Percentiles rank a stretch among this genome's conserved stretches.
phyloP scores from a whole-genome alignment of 2,329 filamentous ascomycete species.

The Elsinoe arachidis region DNA sequence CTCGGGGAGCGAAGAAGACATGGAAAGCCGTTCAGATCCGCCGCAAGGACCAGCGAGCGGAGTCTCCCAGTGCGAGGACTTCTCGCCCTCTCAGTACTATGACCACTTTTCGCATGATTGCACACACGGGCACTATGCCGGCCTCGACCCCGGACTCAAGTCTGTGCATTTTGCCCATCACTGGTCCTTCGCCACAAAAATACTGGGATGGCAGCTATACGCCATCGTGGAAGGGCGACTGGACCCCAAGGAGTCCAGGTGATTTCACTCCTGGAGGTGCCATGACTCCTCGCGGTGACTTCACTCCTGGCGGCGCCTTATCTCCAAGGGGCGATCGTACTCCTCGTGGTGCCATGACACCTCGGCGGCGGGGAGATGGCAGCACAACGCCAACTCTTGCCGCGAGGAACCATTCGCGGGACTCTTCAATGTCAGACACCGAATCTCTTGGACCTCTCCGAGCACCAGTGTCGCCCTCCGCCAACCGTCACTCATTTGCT shows the following conservation, averaged over 20 bases:
- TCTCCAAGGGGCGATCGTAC: not conserved
- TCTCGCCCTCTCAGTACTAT: constrained; percentile 4
- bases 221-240: constrained; percentile 10
- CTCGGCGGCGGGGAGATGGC: not conserved
- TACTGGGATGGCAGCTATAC: constrained; percentile 13
- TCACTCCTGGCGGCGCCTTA: not conserved
- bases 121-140: constrained; percentile 11
- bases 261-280: constrained; percentile 11
- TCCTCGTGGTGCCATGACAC: constrained; percentile 6
- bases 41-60: not conserved
- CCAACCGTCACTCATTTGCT: constrained; percentile 5
- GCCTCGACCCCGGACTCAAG: constrained; percentile 8
- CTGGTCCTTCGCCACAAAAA: constrained; percentile 11
- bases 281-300: constrained; percentile 1
- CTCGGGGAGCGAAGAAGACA: constrained; percentile 2
- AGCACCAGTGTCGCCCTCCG: not conserved
- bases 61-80: not conserved
- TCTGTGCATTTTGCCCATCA: constrained; percentile 12
- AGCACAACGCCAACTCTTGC: not conserved
- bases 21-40: constrained; percentile 5
- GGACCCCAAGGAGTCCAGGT: constrained; percentile 10
- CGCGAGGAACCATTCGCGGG: not conserved
- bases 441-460: constrained; percentile 7
- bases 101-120: constrained; percentile 11
- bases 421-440: constrained; percentile 10